Evolutionary conservation across 768 basidiomycete genomes (phyloP).

Genomic region (Boletus edulis): DNA sequence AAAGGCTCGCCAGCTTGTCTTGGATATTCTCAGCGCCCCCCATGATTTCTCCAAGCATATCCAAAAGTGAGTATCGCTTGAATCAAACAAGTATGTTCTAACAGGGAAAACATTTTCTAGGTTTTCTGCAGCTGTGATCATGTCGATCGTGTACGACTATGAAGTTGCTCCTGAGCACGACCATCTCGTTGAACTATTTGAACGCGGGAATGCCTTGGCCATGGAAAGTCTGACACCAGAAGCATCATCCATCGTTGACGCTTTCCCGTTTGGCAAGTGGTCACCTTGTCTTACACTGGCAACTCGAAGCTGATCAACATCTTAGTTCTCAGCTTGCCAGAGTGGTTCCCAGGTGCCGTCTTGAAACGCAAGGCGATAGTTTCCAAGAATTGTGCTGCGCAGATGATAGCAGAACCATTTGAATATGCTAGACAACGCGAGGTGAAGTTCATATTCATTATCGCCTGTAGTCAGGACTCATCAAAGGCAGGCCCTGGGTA

Average conservation of each 20-base stretch:
- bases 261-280: conserved; percentile 24
- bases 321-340: conserved; percentile 22
- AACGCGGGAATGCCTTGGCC: conserved; percentile 26
- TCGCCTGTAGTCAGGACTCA: not conserved
- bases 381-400: conserved; percentile 1
- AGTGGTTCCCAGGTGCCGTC: conserved; percentile 22
- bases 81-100: conserved; percentile 8
- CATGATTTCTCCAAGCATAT: conserved; percentile 1
- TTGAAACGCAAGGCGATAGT: conserved; percentile 26
- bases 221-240: conserved; percentile 18
- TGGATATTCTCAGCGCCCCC: conserved; percentile 13
- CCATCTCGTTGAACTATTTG: conserved; percentile 30
- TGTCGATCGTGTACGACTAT: conserved; percentile 33
- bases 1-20: conserved; percentile 20
- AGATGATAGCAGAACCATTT: conserved; percentile 19
- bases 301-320: not conserved
- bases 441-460: not conserved
- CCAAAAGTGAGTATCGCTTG: conserved; percentile 3
- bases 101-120: too few relatives aligned
- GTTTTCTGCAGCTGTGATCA: conserved; percentile 26
- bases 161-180: conserved; percentile 24
- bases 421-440: conserved; percentile 13
- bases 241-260: not conserved
- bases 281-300: not conserved
- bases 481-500: conserved; percentile 7